Evolutionary conservation across 768 basidiomycete genomes (phyloP), one percentile per base, ranked within the genome.

Genomic region (Saitozyma sp.): DNA sequence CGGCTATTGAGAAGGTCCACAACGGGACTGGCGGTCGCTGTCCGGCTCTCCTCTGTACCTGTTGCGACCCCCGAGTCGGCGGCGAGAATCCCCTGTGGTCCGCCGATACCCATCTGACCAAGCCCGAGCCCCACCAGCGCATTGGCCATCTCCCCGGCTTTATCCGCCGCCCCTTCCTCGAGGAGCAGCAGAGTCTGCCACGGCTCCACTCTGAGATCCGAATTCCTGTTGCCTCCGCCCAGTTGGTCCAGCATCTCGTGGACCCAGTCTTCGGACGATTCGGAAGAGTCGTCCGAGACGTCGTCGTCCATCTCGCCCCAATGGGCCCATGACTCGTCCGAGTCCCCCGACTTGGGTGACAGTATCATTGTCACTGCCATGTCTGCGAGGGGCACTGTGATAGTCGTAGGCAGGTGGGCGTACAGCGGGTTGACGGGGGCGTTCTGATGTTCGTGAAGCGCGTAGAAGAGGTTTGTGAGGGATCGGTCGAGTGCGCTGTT

Each of bases 141-240:
- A 19, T 50, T 50, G 19, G 72, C 68, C 8, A 70, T 70, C 85
- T 65, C 84, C 80, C 54, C 88, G 61, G 86, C 87, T 71, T 84
- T 81, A 65, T 86, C 85, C 1, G 86, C 40, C 41, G 75, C 63
- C 37, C 73, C 64, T 17, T 85, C 81, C 56, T 91, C 88, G 14
- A 95, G 74, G 14, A 92, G 83, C 7, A 98, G 80, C 14, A 98
- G 76, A 19, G 91, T 89, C 74, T 96, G 96, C 95, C 95, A 98
- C 6, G 95, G 94, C 14, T 86, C 83, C 20, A 97, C 83, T 16
- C 84, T 80, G 9, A 89, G 87, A 2, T 92, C 81, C 51, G 84
- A 83, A 59, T 86, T 82, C 68, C 83, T 78, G 78, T 11, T 64
- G 66, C 39, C 17, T 14, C n/a, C 46, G 9, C 39, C 53, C 11